These are phyloP conservation scores for Endocladia muricata DNA, from an alignment of 31 red algal species.

Conservation along the genomic window DNA sequence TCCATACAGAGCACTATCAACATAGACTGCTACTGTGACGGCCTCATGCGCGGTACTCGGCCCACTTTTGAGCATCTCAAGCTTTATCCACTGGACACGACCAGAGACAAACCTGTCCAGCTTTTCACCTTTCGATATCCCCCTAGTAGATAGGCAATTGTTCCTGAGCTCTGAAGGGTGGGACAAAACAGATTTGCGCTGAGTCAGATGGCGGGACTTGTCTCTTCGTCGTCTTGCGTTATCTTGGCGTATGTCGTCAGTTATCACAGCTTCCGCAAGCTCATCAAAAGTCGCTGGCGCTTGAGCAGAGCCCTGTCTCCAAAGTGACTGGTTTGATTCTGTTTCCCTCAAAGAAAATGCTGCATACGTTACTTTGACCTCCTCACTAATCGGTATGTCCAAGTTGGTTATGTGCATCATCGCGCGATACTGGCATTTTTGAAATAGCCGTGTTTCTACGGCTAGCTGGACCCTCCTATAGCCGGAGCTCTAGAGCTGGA, in stretches of 20 bases:
- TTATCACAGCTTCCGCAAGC: neutral
- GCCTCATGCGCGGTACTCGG: neutral
- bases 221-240: slow-evolving; percentile 12
- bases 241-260: slow-evolving; percentile 20
- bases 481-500: too few relatives aligned
- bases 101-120: slow-evolving; percentile 32
- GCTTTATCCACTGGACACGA: neutral
- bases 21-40: slow-evolving; percentile 6
- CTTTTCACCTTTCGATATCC: slow-evolving; percentile 23
- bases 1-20: slow-evolving; percentile 18
- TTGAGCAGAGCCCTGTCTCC: neutral
- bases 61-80: slow-evolving; percentile 29
- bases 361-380: neutral
- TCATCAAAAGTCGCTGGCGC: neutral
- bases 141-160: slow-evolving; percentile 14
- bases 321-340: slow-evolving; percentile 18
- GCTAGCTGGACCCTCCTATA: too few relatives aligned
- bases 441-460: too few relatives aligned
- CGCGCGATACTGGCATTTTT: too few relatives aligned
- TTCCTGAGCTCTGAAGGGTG: slow-evolving; percentile 35
- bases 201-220: neutral
- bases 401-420: too few relatives aligned
- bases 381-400: neutral
- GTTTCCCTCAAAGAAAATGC: neutral
- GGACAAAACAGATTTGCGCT: neutral